Evolutionary conservation across 306 rosid species (phyloP).

Genomic region (Malus fusca): DNA sequence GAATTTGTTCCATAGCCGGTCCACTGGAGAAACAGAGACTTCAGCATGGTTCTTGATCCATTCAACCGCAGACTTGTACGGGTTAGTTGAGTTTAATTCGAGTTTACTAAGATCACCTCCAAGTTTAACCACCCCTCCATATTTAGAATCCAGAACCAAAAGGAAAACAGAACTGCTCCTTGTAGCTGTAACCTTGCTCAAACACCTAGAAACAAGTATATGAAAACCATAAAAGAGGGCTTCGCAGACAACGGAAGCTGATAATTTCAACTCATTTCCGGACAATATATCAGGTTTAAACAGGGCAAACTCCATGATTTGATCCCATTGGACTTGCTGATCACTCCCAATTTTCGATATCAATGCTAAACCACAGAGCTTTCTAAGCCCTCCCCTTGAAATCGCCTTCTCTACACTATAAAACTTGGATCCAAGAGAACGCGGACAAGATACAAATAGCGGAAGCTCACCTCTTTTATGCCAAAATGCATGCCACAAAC

Average conservation of each 20-base stretch:
- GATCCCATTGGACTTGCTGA: conserved; percentile 68
- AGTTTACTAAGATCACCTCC: conserved; percentile 80
- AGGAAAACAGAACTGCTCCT: conserved; percentile 58
- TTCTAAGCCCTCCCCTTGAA: conserved; percentile 65
- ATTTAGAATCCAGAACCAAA: conserved; percentile 64
- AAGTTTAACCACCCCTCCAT: conserved; percentile 66
- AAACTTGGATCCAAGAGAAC: conserved; percentile 68
- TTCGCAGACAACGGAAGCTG: conserved; percentile 60
- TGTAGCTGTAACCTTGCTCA: conserved; percentile 55
- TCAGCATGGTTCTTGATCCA: conserved; percentile 68
- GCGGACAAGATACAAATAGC: conserved; percentile 66
- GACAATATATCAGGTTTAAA: conserved; percentile 58
- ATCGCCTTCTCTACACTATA: conserved; percentile 66
- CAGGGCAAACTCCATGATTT: conserved; percentile 58
- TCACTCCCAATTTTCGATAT: conserved; percentile 50
- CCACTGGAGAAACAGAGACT: conserved; percentile 59
- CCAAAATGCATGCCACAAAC: conserved; percentile 94
- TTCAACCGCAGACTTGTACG: conserved; percentile 59
- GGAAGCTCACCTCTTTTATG: conserved; percentile 74
- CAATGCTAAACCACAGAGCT: conserved; percentile 65
- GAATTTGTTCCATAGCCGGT: conserved; percentile 73
- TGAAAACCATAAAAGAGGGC: conserved; percentile 90
- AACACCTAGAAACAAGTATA: conserved; percentile 65
- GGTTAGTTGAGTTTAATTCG: conserved; percentile 58
- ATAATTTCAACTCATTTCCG: conserved; percentile 39